Conservation (phyloP, 2,329 filamentous ascomycete species). For the Lachnellula occidentalis region DNA sequence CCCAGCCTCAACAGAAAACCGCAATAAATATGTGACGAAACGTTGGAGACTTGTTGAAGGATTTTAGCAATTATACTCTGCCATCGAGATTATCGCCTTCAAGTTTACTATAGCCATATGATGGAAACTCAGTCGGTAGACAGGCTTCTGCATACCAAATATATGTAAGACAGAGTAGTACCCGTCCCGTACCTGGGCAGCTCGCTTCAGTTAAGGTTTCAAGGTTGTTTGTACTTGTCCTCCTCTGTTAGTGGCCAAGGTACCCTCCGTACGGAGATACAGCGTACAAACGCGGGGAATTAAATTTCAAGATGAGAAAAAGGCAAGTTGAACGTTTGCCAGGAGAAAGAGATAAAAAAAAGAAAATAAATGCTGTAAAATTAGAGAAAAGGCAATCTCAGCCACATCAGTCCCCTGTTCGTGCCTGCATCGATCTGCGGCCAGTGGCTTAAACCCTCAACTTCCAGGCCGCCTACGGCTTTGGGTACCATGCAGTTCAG, state of each 20-base stretch:
- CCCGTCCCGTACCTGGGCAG: not conserved
- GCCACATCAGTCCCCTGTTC: not conserved
- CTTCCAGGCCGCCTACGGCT: not conserved
- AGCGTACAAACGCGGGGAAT: not conserved
- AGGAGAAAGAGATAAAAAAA: too few relatives aligned
- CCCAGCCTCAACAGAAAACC: not conserved
- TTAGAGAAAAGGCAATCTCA: not conserved
- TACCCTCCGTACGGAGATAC: not conserved
- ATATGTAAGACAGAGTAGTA: too few relatives aligned
- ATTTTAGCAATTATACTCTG: too few relatives aligned
- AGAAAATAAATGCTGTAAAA: not conserved
- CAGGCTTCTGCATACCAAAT: not conserved
- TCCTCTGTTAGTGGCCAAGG: too few relatives aligned
- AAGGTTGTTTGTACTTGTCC: not conserved
- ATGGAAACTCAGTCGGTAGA: not conserved
- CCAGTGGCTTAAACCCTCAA: constrained; percentile 2
- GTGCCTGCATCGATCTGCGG: constrained; percentile 16
- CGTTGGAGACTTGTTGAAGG: too few relatives aligned
- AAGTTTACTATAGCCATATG: not conserved
- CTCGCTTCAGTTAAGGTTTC: not conserved
- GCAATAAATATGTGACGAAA: not conserved
- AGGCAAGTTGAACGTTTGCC: not conserved
- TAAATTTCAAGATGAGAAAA: not conserved
- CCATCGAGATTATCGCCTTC: not conserved
- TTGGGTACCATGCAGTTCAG: constrained; percentile 1